These are phyloP conservation scores for Paramecium biaurelia DNA, from an alignment of 73 alveolate species.

Conservation along the genomic window DNA sequence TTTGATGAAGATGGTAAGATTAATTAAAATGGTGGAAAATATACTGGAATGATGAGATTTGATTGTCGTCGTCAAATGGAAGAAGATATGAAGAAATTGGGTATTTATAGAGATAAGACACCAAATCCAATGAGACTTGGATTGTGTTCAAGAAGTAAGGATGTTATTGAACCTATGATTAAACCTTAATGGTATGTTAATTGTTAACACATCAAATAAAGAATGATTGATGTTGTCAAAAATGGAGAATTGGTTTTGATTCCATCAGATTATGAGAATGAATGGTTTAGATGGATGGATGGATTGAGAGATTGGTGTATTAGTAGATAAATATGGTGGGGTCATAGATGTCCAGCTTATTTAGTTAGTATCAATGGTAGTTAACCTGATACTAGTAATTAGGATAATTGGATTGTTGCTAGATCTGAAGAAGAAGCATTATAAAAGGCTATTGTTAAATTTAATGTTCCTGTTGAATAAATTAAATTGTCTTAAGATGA, in stretches of 20 bases:
- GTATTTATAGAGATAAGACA: conserved; percentile 83
- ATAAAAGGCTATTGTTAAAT: conserved; percentile 86
- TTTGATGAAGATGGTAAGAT: conserved; percentile 97
- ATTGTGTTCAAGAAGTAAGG: conserved; percentile 93
- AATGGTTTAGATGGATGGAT: conserved; percentile 81
- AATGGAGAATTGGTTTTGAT: conserved; percentile 78
- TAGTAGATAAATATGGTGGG: conserved; percentile 99
- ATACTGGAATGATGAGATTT: conserved; percentile 94
- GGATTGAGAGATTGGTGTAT: conserved; percentile 96
- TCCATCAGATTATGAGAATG: conserved; percentile 88
- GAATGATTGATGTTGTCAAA: conserved; percentile 86
- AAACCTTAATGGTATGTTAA: conserved; percentile 97
- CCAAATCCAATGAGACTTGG: conserved; percentile 98
- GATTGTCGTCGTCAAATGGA: conserved; percentile 90
- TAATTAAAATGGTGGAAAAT: conserved; percentile 96
- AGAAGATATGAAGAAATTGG: conserved; percentile 86
- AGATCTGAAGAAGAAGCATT: conserved; percentile 88
- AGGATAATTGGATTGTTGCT: conserved; percentile 92
- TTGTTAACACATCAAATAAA: conserved; percentile 82
- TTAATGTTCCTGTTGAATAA: conserved; percentile 53
- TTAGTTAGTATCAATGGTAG: conserved; percentile 85
- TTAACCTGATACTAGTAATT: conserved; percentile 78
- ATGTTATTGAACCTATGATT: conserved; percentile 98
- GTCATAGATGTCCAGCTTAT: conserved; percentile 99
- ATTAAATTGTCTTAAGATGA: conserved; percentile 51